Conservation (phyloP, 2,329 filamentous ascomycete species). For the Neurospora sp. region DNA sequence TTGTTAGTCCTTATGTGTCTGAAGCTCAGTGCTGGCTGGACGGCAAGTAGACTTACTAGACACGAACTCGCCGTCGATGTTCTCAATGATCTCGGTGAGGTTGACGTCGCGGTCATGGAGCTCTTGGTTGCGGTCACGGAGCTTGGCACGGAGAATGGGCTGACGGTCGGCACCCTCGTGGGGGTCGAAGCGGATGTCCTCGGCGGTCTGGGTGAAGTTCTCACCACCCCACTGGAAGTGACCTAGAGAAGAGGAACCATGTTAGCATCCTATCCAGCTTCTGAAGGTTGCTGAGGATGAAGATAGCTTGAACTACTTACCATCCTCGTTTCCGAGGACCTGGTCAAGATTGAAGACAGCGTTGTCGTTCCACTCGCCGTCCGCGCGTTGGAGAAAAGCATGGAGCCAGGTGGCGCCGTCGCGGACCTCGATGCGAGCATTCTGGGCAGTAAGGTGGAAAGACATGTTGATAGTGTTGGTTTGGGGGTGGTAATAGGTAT, state of each 20-base stretch:
- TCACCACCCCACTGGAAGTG: constrained; percentile 35
- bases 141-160: constrained; percentile 42
- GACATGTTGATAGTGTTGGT: constrained; percentile 24
- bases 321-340: constrained; percentile 41
- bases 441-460: constrained; percentile 38
- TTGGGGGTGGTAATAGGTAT: background rate
- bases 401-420: constrained; percentile 29
- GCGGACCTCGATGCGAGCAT: constrained; percentile 36
- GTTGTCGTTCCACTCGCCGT: constrained; percentile 36
- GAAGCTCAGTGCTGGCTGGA: background rate
- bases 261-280: background rate
- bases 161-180: constrained; percentile 40
- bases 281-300: background rate
- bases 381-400: constrained; percentile 27
- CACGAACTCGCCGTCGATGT: constrained; percentile 37
- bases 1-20: background rate
- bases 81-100: constrained; percentile 44
- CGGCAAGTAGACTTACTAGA: constrained; percentile 21
- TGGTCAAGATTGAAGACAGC: constrained; percentile 39
- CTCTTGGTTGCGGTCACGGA: constrained; percentile 35
- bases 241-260: constrained; percentile 18
- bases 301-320: constrained; percentile 19
- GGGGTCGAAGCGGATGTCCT: constrained; percentile 33
- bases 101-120: constrained; percentile 37
- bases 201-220: constrained; percentile 35